These are phyloP conservation scores for Colletotrichum musicola DNA, from an alignment of 2,329 filamentous ascomycete species.

Conservation along the genomic window DNA sequence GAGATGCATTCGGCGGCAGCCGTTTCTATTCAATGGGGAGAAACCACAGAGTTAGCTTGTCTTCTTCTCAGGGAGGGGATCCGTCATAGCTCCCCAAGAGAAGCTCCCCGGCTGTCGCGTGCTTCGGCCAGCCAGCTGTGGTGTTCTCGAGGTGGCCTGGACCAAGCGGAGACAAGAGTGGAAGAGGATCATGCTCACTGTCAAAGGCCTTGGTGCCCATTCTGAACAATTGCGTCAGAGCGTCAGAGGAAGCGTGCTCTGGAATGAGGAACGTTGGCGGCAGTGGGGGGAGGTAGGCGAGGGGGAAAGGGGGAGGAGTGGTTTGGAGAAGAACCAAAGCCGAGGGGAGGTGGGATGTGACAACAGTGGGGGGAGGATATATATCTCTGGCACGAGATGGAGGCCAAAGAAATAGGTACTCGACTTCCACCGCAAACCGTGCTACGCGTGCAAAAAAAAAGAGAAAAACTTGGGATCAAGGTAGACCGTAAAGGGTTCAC, in stretches of 20 bases:
- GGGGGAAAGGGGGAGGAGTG: conserved; percentile 1
- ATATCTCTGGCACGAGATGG: conserved; percentile 21
- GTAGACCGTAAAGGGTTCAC: conserved; percentile 31
- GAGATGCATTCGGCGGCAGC: conserved; percentile 82
- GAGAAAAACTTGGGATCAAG: conserved; percentile 13
- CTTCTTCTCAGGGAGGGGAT: not conserved
- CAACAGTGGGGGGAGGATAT: not conserved
- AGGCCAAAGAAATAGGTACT: conserved; percentile 1
- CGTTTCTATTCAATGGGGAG: conserved; percentile 47
- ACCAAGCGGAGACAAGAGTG: not conserved
- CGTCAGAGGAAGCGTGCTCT: conserved; percentile 26
- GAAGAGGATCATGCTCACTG: conserved; percentile 24
- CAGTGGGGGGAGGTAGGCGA: conserved; percentile 13
- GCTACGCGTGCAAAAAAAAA: conserved; percentile 2
- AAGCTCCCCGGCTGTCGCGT: conserved; percentile 5
- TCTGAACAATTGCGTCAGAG: conserved; percentile 27
- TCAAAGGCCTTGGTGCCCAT: conserved; percentile 35
- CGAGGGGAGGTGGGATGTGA: conserved; percentile 7
- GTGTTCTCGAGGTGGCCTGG: not conserved
- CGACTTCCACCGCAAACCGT: conserved; percentile 26
- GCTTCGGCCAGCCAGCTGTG: conserved; percentile 4
- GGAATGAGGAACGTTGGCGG: conserved; percentile 19
- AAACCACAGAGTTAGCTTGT: conserved; percentile 7
- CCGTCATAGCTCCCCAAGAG: conserved; percentile 6
- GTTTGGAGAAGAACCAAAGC: not conserved